Evolutionary conservation across 2,329 filamentous ascomycete species (phyloP).

Genomic region (Alternaria postmessia): DNA sequence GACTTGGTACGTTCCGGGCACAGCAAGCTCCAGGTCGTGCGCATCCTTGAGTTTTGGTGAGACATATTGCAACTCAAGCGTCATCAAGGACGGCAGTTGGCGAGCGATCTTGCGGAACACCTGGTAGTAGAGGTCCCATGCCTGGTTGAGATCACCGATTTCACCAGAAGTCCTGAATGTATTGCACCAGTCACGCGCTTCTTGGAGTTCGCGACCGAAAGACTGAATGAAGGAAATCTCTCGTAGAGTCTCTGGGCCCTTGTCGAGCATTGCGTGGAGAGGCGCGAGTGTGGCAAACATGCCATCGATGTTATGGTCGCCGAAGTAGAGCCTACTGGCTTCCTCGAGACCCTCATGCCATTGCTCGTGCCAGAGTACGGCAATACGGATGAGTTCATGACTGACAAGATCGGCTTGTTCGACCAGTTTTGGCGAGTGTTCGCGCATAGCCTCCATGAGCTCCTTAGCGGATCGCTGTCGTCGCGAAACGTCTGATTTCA

Average conservation of each 20-base stretch:
- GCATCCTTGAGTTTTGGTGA: conserved; percentile 91
- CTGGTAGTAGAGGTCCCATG: conserved; percentile 99
- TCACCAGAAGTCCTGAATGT: conserved; percentile 90
- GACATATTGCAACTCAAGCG: conserved; percentile 93
- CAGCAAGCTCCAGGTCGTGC: conserved; percentile 85
- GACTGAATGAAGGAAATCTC: conserved; percentile 98
- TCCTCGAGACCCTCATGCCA: conserved; percentile 99
- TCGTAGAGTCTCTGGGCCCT: conserved; percentile 87
- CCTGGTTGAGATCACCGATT: conserved; percentile 93
- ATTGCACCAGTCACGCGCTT: conserved; percentile 95
- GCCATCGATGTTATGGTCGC: conserved; percentile 94
- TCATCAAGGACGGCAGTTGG: conserved; percentile 91
- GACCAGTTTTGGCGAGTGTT: conserved; percentile 90
- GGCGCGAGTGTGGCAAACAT: conserved; percentile 94
- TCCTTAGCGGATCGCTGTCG: conserved; percentile 87
- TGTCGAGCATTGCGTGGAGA: conserved; percentile 88
- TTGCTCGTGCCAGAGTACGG: conserved; percentile 97
- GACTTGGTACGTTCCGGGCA: conserved; percentile 93
- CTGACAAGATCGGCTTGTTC: conserved; percentile 96
- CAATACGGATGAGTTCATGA: conserved; percentile 94
- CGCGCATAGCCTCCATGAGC: conserved; percentile 98
- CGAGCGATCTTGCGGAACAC: conserved; percentile 95
- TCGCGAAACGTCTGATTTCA: conserved; percentile 90
- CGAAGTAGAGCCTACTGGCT: conserved; percentile 94
- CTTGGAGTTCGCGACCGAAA: conserved; percentile 92